phyloP scores from a whole-genome alignment of 306 rosid species.

The Styphnolobium japonicum region DNA sequence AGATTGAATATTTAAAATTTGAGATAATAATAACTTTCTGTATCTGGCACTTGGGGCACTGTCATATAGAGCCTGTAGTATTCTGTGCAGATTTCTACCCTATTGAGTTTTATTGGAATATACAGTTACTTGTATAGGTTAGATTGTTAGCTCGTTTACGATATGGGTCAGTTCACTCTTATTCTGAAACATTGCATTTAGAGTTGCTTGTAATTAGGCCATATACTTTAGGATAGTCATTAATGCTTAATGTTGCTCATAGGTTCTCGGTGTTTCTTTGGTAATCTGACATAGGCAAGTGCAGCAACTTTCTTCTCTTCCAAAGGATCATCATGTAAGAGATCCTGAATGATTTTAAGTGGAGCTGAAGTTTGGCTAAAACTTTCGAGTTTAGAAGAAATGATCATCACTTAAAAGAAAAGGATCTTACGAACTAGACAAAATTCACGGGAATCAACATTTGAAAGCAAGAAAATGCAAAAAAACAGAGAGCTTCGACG shows the following conservation, averaged over 20 bases:
- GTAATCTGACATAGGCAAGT: neutral
- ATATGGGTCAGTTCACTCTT: neutral
- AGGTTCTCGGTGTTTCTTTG: neutral
- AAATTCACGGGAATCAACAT: constrained; percentile 23
- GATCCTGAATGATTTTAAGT: neutral
- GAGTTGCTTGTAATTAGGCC: neutral
- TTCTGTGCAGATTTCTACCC: no score
- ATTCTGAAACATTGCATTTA: neutral
- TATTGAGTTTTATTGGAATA: no score
- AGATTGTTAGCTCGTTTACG: neutral
- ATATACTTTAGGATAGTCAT: neutral
- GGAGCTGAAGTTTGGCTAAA: neutral
- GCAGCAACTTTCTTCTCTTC: neutral
- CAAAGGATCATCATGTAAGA: neutral
- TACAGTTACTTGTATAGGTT: neutral
- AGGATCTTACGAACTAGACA: neutral
- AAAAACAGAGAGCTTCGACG: constrained; percentile 12
- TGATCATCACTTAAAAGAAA: neutral
- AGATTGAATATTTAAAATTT: neutral
- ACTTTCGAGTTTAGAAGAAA: neutral
- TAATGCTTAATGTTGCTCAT: neutral
- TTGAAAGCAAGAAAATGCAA: constrained; percentile 29
- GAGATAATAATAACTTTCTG: neutral
- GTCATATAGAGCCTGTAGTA: neutral
- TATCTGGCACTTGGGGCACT: neutral